These are phyloP conservation scores for Phymatotrichopsis omnivora DNA, from an alignment of 2,329 filamentous ascomycete genomes.

Conservation along the genomic window DNA sequence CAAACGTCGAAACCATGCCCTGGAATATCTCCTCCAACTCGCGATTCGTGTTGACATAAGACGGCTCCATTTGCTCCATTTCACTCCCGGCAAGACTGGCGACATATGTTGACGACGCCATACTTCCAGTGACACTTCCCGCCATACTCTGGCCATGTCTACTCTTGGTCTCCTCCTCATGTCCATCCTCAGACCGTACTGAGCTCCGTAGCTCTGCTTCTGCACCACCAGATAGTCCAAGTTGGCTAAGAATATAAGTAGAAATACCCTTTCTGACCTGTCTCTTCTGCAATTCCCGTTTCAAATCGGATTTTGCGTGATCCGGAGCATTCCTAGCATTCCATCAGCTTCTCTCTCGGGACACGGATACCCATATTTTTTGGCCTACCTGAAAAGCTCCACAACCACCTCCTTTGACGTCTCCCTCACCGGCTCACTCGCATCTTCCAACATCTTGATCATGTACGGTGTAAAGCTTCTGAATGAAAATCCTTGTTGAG, in stretches of 20 bases:
- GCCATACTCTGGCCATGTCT: slow-evolving; percentile 19
- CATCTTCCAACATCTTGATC: slow-evolving; percentile 81
- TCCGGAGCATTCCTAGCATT: slow-evolving; percentile 60
- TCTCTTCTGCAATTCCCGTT: slow-evolving; percentile 71
- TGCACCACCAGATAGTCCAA: slow-evolving; percentile 45
- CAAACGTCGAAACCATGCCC: slow-evolving; percentile 71
- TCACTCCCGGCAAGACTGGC: slow-evolving; percentile 55
- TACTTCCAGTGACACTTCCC: slow-evolving; percentile 21
- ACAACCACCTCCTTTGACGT: slow-evolving; percentile 73
- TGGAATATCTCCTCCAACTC: slow-evolving; percentile 82
- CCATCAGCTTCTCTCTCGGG: slow-evolving; percentile 6
- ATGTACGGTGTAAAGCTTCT: slow-evolving; percentile 70
- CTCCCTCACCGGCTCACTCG: slow-evolving; percentile 78
- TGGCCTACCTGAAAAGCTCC: slow-evolving; percentile 64
- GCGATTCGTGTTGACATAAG: slow-evolving; percentile 71
- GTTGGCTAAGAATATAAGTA: slow-evolving; percentile 64
- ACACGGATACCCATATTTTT: neutral
- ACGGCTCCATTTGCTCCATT: slow-evolving; percentile 61
- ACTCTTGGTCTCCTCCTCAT: slow-evolving; percentile 19
- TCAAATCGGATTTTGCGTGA: slow-evolving; percentile 76
- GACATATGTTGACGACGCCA: slow-evolving; percentile 26
- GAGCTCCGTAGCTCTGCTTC: slow-evolving; percentile 29
- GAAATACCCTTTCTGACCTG: slow-evolving; percentile 82
- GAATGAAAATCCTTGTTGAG: slow-evolving; percentile 55
- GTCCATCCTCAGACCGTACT: slow-evolving; percentile 23